Conservation (phyloP, 2,329 filamentous ascomycete genomes). For the Aspergillus clavatus region DNA sequence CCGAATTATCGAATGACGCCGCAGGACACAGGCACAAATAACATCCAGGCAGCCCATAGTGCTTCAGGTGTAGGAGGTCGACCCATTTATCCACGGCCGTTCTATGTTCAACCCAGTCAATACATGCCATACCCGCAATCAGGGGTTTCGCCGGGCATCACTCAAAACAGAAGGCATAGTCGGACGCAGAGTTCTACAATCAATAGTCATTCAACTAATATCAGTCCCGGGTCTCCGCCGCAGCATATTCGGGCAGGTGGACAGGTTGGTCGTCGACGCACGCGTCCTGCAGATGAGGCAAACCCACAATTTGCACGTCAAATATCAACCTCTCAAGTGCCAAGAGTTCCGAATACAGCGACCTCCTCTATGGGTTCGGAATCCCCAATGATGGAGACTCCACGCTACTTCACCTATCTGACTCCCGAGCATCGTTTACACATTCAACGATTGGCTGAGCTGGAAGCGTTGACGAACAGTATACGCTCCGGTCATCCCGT, state of each 20-base stretch:
- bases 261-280: conserved; percentile 7
- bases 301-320: conserved; percentile 1
- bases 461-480: neutral
- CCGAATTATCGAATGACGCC: conserved; percentile 3
- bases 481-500: neutral
- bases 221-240: neutral
- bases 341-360: neutral
- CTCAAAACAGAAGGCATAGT: conserved; percentile 11
- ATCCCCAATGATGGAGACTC: neutral
- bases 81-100: neutral
- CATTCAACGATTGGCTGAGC: neutral
- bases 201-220: neutral
- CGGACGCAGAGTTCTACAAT: conserved; percentile 7
- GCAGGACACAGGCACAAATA: neutral
- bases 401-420: neutral
- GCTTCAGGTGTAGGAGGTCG: neutral
- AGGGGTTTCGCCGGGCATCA: conserved; percentile 2
- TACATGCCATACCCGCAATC: conserved; percentile 6
- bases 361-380: neutral
- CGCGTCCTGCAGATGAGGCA: conserved; percentile 5
- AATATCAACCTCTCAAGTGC: conserved; percentile 1
- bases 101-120: conserved; percentile 1
- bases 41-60: conserved; percentile 1
- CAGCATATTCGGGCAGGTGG: conserved; percentile 1
- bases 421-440: neutral